Evolutionary conservation across 495 filamentous ascomycete genomes (phyloP), one percentile per base, ranked within the genome.

Genomic region (Aspergillus bertholletiae): DNA sequence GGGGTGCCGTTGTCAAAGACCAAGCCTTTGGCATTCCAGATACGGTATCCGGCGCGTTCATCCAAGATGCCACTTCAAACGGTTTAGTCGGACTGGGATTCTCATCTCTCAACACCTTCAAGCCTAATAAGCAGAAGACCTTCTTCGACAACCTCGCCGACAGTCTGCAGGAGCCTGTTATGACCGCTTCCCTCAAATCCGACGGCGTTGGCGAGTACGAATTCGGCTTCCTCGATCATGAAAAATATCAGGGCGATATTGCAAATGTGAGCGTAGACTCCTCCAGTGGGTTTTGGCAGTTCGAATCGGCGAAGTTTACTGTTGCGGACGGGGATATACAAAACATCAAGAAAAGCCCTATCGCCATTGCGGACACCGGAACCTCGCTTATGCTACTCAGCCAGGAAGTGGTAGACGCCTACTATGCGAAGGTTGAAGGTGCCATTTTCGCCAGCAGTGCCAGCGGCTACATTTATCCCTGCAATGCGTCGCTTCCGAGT

Each of bases 81-180:
- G 90, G 90, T n/a, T 77, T 96, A 3, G 73, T 94, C 22, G 90
- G 90, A 24, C 80, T 94, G 21, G 88, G 83, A 15, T 96, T 92
- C 68, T 84, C 80, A 58, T 76, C 71, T 18, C 78, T 93, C 70
- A 96, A 92, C 74, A 86, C 81, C 27, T 82, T 94, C 37, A 66
- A 80, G 47, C 87, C 88, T 0, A 66, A 75, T 13, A 74, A 74
- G 57, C 86, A 90, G 64, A 83, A 84, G 62, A 94, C 89, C 24
- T 94, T 92, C 69, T 93, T 94, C 67, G 88, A 90, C 54, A 92
- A 90, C 63, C 73, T 88, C 44, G 79, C 83, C 57, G 53, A 74
- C 21, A 67, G 67, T 9, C 82, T 96, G 21, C 78, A 83, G 34
- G 70, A 81, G 59, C 88, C 89, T 5, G 68, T 94, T 21, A 87